Evolutionary conservation across 805 yeast genomes (phyloP), one percentile per base, ranked within the genome.

Genomic region (Kodamaea kakaduensis): DNA sequence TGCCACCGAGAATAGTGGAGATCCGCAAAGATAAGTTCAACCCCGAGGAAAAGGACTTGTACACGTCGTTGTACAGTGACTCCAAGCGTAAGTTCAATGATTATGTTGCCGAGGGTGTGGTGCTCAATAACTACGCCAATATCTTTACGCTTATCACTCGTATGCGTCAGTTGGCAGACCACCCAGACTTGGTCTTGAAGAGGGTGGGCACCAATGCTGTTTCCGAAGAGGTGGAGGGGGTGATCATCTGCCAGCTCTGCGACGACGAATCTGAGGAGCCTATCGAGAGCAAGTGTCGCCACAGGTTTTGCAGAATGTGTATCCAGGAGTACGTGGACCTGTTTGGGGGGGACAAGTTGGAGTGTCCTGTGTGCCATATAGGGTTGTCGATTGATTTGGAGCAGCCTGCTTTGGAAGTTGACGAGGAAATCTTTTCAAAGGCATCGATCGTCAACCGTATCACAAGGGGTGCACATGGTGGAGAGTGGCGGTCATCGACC

Each of bases 221-320:
- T 6, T 42, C 66, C 1, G 51, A 49, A 18, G 75, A 74, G 9
- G 54, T 64, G 5, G 73, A 71, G 8, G 77, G 77, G 1, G 75
- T 88, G 8, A 62, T 67, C 24, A 81, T 93, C 26, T 93, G 99
- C 54, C 94, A 86, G 46, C 56, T 93, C 16, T 93, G 99, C 61
- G 97, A 89, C 47, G 99, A 93, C 53, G 97, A 89, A 59, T 97
- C 97, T 0, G 97, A 93, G 58, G 99, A 93, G 42, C 95, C 98
- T 0, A 88, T 93, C 31, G 89, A 84, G 57, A 83, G 96, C 2
- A 85, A 83, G 54, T 93, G 99, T 58, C 96, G 84, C 47, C 99
- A 93, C 55, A 76, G 75, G 43, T 93, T 93, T 54, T 93, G 99
- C 56, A 75, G 99, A 18, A 69, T 93, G 69, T 93, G 99, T 56